Percentiles rank a stretch among this genome's conserved stretches.
These are phyloP conservation scores for Pilaira anomala DNA, from an alignment of 192 early-diverging fungal species.

Conservation along the genomic window DNA sequence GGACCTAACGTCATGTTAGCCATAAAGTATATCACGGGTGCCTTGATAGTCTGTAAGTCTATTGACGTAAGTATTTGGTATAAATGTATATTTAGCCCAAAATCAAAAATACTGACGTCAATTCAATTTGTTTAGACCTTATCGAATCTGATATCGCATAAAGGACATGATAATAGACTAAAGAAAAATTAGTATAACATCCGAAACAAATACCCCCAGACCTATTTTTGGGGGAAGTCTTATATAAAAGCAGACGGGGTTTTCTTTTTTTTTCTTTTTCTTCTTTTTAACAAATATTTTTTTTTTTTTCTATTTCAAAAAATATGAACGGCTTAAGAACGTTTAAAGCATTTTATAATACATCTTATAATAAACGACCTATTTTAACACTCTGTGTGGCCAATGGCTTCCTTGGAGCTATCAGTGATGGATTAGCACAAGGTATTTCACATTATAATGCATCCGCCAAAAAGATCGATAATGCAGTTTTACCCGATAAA, in stretches of 20 bases:
- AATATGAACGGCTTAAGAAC: conserved; percentile 17
- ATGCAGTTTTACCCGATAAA: background rate
- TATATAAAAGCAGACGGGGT: background rate
- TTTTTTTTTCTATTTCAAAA: background rate
- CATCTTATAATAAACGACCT: conserved; percentile 51
- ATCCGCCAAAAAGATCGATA: conserved; percentile 10
- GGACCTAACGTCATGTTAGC: background rate
- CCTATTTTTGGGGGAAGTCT: too few relatives aligned
- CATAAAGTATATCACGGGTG: background rate
- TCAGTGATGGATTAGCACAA: conserved; percentile 67
- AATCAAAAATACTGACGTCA: conserved; percentile 13
- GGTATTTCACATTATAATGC: conserved; percentile 37
- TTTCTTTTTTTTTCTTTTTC: background rate
- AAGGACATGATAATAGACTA: too few relatives aligned
- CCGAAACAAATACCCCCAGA: too few relatives aligned
- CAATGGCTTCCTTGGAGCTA: conserved; percentile 61
- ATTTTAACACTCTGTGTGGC: conserved; percentile 62
- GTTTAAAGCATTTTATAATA: conserved; percentile 36
- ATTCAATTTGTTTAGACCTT: conserved; percentile 1
- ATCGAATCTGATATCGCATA: background rate
- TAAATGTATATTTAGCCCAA: background rate
- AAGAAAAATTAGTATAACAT: background rate
- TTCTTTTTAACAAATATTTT: background rate
- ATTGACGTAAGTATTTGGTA: conserved; percentile 11
- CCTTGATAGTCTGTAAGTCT: conserved; percentile 5